Evolutionary conservation across 345 rosid species (phyloP).

Genomic region (Moringa oleifera): DNA sequence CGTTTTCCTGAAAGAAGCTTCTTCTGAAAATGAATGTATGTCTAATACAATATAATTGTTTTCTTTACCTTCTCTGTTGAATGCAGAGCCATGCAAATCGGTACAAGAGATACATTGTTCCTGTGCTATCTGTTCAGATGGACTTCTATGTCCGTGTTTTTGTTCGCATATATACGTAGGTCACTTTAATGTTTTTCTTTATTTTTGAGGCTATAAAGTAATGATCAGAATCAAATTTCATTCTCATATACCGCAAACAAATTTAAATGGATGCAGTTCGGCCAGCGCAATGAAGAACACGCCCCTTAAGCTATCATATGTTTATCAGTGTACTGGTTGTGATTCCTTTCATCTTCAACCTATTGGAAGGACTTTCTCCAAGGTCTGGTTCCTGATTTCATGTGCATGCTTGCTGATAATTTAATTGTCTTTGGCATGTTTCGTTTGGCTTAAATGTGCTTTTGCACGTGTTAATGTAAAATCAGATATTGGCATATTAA

Average conservation of each 20-base stretch:
- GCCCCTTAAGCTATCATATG: conserved; percentile 96
- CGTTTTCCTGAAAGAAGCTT: background rate
- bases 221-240: background rate
- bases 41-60: background rate
- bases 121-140: conserved; percentile 92
- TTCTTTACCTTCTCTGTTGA: conserved; percentile 11
- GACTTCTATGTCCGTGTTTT: conserved; percentile 94
- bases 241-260: conserved; percentile 13
- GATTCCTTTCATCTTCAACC: conserved; percentile 98
- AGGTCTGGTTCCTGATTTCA: conserved; percentile 42
- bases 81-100: conserved; percentile 98
- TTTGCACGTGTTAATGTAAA: background rate
- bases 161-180: conserved; percentile 91
- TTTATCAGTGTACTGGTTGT: conserved; percentile 94
- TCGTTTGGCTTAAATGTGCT: background rate
- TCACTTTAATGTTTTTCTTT: conserved; percentile 17
- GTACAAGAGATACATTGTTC: conserved; percentile 94
- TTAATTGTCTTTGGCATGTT: background rate
- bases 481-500: background rate
- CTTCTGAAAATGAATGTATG: background rate
- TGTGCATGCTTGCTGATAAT: background rate
- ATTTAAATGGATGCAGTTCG: conserved; percentile 57
- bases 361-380: conserved; percentile 77
- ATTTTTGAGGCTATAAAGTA: background rate
- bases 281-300: conserved; percentile 98